These are phyloP conservation scores for grape (Vitis vinifera) DNA, from an alignment of 164 flowering plant species.

Conservation along the genomic window ASM3070453v1 NC_081805.1:6869501-6870000, in stretches of 20 bases:
- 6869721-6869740: no score
- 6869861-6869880: conserved; percentile 50
- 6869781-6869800: background rate
- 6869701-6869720: no score
- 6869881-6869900: conserved; percentile 34
- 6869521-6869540: no score
- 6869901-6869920: conserved; percentile 73
- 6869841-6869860: conserved; percentile 59
- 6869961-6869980: conserved; percentile 37
- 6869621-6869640: conserved; percentile 26
- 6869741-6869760: no score
- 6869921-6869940: conserved; percentile 58
- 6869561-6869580: no score
- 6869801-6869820: conserved; percentile 19
- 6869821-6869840: conserved; percentile 7
- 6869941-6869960: conserved; percentile 50
- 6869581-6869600: conserved; percentile 42
- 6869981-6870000: conserved; percentile 3
- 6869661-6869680: conserved; percentile 29
- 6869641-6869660: conserved; percentile 31
- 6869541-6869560: no score
- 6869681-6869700: conserved; percentile 16
- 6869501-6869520: no score
- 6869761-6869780: background rate
- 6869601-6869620: conserved; percentile 28